Conservation (phyloP, 768 basidiomycete species). For the Tricholoma saponaceum region DNA sequence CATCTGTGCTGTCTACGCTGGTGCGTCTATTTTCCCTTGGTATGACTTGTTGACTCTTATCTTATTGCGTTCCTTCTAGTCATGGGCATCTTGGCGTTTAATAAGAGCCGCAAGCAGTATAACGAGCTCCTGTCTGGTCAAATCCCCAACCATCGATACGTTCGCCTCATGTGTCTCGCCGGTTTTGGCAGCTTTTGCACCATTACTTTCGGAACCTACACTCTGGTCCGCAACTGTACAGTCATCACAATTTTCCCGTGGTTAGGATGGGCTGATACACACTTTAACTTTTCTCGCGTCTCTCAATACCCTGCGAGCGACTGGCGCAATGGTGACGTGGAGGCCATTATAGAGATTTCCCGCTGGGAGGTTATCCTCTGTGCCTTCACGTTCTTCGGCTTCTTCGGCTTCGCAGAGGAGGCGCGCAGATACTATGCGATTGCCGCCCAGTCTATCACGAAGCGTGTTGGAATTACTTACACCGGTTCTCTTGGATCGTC, state of each 20-base stretch:
- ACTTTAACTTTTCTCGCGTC: slow-evolving; percentile 44
- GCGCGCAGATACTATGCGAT: slow-evolving; percentile 40
- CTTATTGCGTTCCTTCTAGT: slow-evolving; percentile 7
- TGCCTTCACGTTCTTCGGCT: slow-evolving; percentile 47
- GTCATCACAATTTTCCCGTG: slow-evolving; percentile 29
- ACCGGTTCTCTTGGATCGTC: slow-evolving; percentile 13
- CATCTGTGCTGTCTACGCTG: slow-evolving; percentile 34
- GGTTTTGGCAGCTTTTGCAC: slow-evolving; percentile 34
- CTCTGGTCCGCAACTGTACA: slow-evolving; percentile 22
- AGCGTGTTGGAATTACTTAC: slow-evolving; percentile 19
- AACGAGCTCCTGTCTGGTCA: slow-evolving; percentile 29
- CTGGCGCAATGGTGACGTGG: slow-evolving; percentile 27
- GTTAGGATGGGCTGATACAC: slow-evolving; percentile 48
- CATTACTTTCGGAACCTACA: slow-evolving; percentile 30
- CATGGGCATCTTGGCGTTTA: slow-evolving; percentile 32
- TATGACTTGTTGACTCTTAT: not conserved
- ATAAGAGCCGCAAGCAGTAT: slow-evolving; percentile 34
- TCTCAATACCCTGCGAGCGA: slow-evolving; percentile 27
- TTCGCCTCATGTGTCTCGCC: slow-evolving; percentile 33
- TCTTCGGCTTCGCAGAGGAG: slow-evolving; percentile 54
- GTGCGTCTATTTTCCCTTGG: slow-evolving; percentile 23
- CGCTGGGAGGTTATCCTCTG: slow-evolving; percentile 37
- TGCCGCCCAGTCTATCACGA: slow-evolving; percentile 28
- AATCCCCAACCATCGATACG: slow-evolving; percentile 43
- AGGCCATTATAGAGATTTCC: slow-evolving; percentile 24